Conservation (phyloP, 2,329 filamentous ascomycete species). For the Colletotrichum tamarilloi region DNA sequence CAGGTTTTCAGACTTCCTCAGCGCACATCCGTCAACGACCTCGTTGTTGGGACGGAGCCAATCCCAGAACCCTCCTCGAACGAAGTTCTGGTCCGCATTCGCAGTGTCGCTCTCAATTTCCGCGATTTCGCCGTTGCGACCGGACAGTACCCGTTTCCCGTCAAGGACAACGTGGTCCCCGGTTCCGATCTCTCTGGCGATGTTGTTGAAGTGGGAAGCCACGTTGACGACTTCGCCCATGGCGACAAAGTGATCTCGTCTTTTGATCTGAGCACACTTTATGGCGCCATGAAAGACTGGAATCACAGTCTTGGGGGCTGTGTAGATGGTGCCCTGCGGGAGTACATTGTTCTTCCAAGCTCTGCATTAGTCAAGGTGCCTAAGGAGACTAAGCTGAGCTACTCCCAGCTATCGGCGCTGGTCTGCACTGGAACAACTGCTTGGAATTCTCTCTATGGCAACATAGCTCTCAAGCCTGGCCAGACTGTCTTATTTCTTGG, state of each 20-base stretch:
- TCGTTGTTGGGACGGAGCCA: constrained; percentile 40
- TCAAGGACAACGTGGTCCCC: constrained; percentile 48
- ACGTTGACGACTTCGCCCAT: constrained; percentile 39
- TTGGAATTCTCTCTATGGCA: constrained; percentile 60
- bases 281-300: constrained; percentile 40
- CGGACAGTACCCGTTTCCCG: constrained; percentile 43
- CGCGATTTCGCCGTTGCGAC: constrained; percentile 46
- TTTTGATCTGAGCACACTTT: constrained; percentile 40
- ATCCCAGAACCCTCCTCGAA: constrained; percentile 39
- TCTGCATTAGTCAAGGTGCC: constrained; percentile 53
- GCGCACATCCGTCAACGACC: constrained; percentile 36
- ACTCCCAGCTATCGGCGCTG: constrained; percentile 50
- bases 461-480: constrained; percentile 50
- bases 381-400: constrained; percentile 45
- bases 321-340: constrained; percentile 52
- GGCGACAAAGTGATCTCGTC: constrained; percentile 47
- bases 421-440: constrained; percentile 58
- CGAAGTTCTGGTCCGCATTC: constrained; percentile 46
- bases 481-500: constrained; percentile 51
- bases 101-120: constrained; percentile 47
- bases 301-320: constrained; percentile 42
- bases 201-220: constrained; percentile 43
- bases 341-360: constrained; percentile 55
- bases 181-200: constrained; percentile 50
- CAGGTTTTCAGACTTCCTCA: constrained; percentile 27